A percentile compares a stretch with the other conserved stretches of the same genome.
These are phyloP conservation scores for Rubia peregrina DNA, from an alignment of 305 asterid species.

Conservation along the genomic window DNA sequence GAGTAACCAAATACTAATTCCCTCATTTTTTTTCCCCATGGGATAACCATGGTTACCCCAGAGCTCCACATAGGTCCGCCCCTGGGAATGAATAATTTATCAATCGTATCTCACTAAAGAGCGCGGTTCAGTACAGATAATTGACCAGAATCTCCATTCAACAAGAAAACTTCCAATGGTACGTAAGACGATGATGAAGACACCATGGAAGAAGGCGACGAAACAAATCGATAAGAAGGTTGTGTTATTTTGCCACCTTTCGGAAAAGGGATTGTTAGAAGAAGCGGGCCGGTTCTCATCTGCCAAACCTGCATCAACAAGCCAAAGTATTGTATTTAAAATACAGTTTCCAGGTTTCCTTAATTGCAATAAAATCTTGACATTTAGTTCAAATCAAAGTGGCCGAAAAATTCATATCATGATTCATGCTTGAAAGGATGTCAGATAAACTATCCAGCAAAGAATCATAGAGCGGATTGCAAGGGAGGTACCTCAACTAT, in stretches of 20 bases:
- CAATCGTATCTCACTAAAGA: constrained; percentile 34
- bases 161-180: constrained; percentile 81
- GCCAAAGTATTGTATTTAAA: not conserved
- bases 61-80: too few species aligned
- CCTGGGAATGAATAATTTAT: not conserved
- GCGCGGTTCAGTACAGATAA: constrained; percentile 57
- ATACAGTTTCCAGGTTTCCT: not conserved
- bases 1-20: too few species aligned
- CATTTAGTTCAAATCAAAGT: not conserved
- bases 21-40: too few species aligned
- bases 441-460: not conserved
- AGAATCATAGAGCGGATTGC: not conserved
- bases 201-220: constrained; percentile 40
- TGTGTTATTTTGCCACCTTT: constrained; percentile 87
- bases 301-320: constrained; percentile 69
- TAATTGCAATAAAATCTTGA: not conserved
- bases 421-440: not conserved
- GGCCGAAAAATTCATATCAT: not conserved
- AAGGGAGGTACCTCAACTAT: constrained; percentile 69
- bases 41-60: too few species aligned
- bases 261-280: constrained; percentile 75
- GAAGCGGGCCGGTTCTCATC: constrained; percentile 94
- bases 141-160: constrained; percentile 93
- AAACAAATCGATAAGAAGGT: constrained; percentile 76
- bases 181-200: constrained; percentile 44